Evolutionary conservation across 2,329 filamentous ascomycete species (phyloP), one percentile per base, ranked within the genome.

Genomic region (Rhynchosporium agropyri): DNA sequence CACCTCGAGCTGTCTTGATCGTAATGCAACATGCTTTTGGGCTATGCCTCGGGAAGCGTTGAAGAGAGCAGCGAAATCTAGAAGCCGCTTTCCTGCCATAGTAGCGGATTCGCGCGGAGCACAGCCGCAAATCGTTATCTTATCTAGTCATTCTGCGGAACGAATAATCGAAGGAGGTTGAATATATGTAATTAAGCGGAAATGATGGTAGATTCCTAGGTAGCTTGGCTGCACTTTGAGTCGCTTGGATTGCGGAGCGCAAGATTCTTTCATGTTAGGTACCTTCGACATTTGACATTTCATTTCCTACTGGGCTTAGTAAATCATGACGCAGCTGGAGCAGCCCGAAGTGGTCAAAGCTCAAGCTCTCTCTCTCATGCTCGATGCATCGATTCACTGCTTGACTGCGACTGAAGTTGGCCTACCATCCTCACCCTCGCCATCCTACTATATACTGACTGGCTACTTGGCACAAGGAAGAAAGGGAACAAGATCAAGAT

Each of bases 51-150:
- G 84, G 57, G 89, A 88, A 73, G 86, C 89, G 79, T 83, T 86
- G 75, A 89, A 81, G 67, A 93, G 80, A 65, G 87, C 84, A 69
- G 87, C 85, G 70, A 89, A 79, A 78, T 93, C 90, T 74, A 92
- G 73, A 82, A 85, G 78, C 84, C 88, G 78, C 83, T 84, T 81
- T 62, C 81, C 81, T 60, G 81, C 79, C 82, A 84, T 84, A n/a
- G 51, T 56, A 63, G 33, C 31, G 28, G 26, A 26, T 9, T 49
- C 13, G 15, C 50, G 38, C 51, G 33, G 20, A 46, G 28, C 31
- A 38, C 31, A 20, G 15, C 28, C 40, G 61, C 46, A 28, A 48
- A 4, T 8, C 9, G 55, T 65, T 61, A 70, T 60, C 40, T 20
- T 58, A 60, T 31, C 42, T n/a, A 45, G 42, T 51, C 70, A 73